A percentile compares a stretch with the other conserved stretches of the same genome.
phyloP scores from a whole-genome alignment of 2,329 filamentous ascomycete genomes.

The Aspergillus piperis region DNA sequence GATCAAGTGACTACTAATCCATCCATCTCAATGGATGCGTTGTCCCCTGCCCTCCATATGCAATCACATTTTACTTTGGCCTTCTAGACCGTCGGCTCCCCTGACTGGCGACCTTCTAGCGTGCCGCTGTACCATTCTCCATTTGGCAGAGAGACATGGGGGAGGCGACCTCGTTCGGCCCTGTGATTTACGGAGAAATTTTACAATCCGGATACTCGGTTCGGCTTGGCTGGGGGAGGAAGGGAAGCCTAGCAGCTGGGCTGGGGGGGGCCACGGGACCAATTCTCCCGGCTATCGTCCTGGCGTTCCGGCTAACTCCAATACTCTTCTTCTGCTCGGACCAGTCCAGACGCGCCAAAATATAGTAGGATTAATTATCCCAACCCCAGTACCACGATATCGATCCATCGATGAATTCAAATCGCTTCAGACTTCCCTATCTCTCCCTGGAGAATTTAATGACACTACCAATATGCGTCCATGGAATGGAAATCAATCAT shows the following conservation, averaged over 20 bases:
- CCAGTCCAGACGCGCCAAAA: background rate
- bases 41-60: background rate
- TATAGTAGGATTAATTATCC: conserved; percentile 3
- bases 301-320: background rate
- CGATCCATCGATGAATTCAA: conserved; percentile 2
- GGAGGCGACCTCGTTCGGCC: conserved; percentile 7
- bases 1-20: background rate
- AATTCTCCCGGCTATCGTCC: conserved; percentile 15
- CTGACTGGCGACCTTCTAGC: conserved; percentile 6
- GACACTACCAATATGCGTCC: background rate
- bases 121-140: conserved; percentile 11
- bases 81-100: background rate
- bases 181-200: conserved; percentile 29
- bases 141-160: conserved; percentile 10
- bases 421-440: background rate
- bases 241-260: background rate
- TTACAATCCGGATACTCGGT: conserved; percentile 17
- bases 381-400: background rate
- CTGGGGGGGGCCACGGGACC: conserved; percentile 14
- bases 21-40: background rate
- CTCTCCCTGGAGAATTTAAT: background rate
- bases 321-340: background rate
- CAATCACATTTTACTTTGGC: background rate
- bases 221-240: conserved; percentile 16
- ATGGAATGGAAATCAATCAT: background rate